Base-by-base conservation (phyloP, 495 filamentous ascomycete species). In the Cercophora samala region DNA sequence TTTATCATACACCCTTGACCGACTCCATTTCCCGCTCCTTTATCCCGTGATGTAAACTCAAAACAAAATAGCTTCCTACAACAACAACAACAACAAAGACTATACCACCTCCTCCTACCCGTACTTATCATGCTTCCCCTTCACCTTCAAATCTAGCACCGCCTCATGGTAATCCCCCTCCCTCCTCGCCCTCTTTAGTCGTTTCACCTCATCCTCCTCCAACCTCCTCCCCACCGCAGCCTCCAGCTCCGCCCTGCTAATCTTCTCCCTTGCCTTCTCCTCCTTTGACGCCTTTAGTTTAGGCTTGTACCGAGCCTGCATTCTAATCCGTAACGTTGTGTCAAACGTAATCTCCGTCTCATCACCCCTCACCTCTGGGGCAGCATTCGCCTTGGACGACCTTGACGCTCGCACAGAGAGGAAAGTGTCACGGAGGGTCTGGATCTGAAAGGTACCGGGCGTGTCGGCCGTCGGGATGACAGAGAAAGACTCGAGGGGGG, bases 91-190 rank as follows among this genome's bases (percentile, higher is more conserved):
- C 26, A 29, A 8, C 26, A n/a, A n/a, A n/a, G n/a, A n/a, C n/a
- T n/a, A n/a, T n/a, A n/a, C n/a, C n/a, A n/a, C n/a, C n/a, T n/a
- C 37, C 2, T 9, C 37, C 37, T 46, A 46, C 15, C 81, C 78
- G 68, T 83, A 99, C 76, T 99, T 99, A 80, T 99, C 95, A 81
- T 99, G 95, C 80, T 97, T 97, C 64, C 88, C 90, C 78, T 95
- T 97, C 13, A 97, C 91, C 77, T 92, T 93, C 29, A 98, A 83
- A 83, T 97, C 89, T 64, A 99, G 77, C 68, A 97, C 75, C 63
- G 85, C 85, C 78, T 99, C 96, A 79, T 98, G 90, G 74, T 93
- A 99, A 76, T 94, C 87, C 1, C 95, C 92, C 74, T 97, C 92
- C 75, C 87, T 82, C 75, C 93, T 84, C 24, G 93, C 93, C 79